Conservation (phyloP, 192 early-diverging fungal species). For the Coemansia sp. region DNA sequence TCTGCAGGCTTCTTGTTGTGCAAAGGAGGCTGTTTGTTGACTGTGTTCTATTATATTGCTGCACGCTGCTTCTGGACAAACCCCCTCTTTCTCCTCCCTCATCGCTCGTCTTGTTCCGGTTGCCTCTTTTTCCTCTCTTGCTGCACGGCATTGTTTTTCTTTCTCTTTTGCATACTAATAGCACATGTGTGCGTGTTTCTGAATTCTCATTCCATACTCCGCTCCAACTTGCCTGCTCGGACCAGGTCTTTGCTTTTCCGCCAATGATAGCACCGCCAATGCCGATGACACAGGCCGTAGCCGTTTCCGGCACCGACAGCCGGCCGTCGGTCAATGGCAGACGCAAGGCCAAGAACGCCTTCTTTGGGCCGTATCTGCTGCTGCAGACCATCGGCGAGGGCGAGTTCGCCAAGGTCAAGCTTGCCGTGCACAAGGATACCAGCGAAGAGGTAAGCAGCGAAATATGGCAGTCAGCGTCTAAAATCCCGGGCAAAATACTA, state of each 20-base stretch:
- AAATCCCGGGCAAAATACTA: neutral
- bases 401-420: conserved; percentile 98
- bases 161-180: conserved; percentile 9
- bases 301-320: conserved; percentile 47
- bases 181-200: conserved; percentile 9
- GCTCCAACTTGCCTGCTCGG: neutral
- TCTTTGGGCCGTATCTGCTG: conserved; percentile 90
- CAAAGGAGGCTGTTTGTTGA: conserved; percentile 25
- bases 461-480: no score
- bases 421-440: conserved; percentile 79
- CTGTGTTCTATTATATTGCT: conserved; percentile 8
- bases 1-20: neutral
- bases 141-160: conserved; percentile 11
- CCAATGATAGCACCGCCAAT: conserved; percentile 52
- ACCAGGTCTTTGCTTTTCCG: neutral
- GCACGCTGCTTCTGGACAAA: conserved; percentile 3
- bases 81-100: conserved; percentile 7
- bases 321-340: conserved; percentile 42
- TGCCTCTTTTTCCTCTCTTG: conserved; percentile 11
- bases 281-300: conserved; percentile 56
- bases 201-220: conserved; percentile 2
- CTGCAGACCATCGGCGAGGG: conserved; percentile 96
- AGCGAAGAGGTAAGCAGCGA: conserved; percentile 59
- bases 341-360: conserved; percentile 57
- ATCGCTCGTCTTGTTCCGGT: conserved; percentile 1